Base-by-base conservation (phyloP, 106 monocot species). In the Xerophyta viscosa region DNA sequence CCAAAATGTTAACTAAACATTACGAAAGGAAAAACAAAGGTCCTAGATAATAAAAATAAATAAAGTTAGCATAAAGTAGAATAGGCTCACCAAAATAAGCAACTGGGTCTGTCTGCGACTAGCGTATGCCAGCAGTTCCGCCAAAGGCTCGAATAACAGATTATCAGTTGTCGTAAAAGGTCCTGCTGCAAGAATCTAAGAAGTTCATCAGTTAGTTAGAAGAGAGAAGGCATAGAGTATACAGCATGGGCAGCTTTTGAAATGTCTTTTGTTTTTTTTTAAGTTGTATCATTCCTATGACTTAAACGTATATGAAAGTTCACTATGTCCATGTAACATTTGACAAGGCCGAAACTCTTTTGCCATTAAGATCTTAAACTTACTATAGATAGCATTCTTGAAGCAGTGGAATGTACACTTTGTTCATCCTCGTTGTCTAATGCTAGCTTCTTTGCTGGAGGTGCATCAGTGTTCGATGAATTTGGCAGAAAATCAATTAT, bases 121-220 rank as follows among this genome's bases (percentile, higher is more conserved):
- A 53, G 90, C 90, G 69, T 90, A 90, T n/a, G 98, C 79, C 51
- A 98, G 79, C 56, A 98, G 52, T 46, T 98, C 98, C 57, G 68
- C 54, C 41, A 98, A 68, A 63, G 98, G 98, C 72, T 98, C 98
- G 63, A 82, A 98, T 24, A 86, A 66, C 43, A 98, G 65, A 66
- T 98, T 98, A 67, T 98, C 90, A 46, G 65, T 83, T 39, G 90
- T 98, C 50, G 90, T 86, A 59, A 82, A 98, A 12, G 98, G 98
- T 8, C 90, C 98, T 45, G 86, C 78, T 54, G 90, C 89, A 55
- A 90, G 62, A 61, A 98, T 57, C 98, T 98, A 62, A 58, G 61
- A 12, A 52, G 58, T 52, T 50, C 36, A 70, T 61, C 8, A 13
- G 18, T 20, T 3, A 27, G 43, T 39, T 8, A 57, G 26, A 5